These are phyloP conservation scores for Paraphaeosphaeria sporulosa DNA, from an alignment of 2,329 filamentous ascomycete genomes.

Conservation along the genomic window DNA sequence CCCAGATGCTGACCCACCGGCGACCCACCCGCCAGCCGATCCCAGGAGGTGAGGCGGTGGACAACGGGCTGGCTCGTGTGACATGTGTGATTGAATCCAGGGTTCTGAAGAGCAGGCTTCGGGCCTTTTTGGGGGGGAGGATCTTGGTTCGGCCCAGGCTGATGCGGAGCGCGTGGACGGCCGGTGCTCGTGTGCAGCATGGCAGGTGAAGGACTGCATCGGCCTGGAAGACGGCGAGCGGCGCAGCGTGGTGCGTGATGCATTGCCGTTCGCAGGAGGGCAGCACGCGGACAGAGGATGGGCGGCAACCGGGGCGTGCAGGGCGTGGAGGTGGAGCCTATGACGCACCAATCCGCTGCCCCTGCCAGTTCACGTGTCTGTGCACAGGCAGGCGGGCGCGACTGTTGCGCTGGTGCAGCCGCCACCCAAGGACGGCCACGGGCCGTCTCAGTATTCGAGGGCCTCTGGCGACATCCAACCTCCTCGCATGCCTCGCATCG, in stretches of 20 bases:
- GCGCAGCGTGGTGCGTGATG: not conserved
- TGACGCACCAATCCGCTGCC: slow-evolving; percentile 9
- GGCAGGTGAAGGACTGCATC: not conserved
- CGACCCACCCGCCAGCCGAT: not conserved
- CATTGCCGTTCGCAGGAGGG: not conserved
- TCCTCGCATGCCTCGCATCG: not conserved
- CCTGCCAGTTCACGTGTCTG: not conserved
- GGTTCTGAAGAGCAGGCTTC: not conserved
- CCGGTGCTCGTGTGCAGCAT: no score
- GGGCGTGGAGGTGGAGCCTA: not conserved
- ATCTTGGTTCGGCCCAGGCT: not conserved
- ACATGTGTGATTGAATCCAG: not conserved
- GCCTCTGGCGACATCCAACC: not conserved
- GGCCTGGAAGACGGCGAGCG: not conserved
- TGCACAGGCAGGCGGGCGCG: slow-evolving; percentile 4
- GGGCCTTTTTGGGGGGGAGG: no score
- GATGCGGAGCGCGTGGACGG: not conserved
- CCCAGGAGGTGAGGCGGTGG: not conserved
- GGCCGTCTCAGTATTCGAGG: slow-evolving; percentile 6
- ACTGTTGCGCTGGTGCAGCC: slow-evolving; percentile 5
- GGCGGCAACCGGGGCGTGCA: not conserved
- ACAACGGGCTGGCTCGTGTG: not conserved
- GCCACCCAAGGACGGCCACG: not conserved
- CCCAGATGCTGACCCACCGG: not conserved
- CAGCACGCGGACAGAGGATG: not conserved